Evolutionary conservation across 1,139 yeast species (phyloP).

Genomic region (Hyphopichia buzzinii): DNA sequence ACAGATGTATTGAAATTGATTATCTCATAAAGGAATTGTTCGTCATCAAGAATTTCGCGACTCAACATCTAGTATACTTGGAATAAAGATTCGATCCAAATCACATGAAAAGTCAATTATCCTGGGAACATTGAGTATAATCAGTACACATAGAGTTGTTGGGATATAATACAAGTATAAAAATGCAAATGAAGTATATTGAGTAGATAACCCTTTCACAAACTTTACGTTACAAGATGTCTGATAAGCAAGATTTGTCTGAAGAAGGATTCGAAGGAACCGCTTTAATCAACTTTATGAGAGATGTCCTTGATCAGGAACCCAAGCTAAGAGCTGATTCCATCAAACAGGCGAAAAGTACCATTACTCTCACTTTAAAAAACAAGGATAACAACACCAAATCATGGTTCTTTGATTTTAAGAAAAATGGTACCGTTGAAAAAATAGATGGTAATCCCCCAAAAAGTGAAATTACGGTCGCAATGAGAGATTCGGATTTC

Average conservation of each 20-base stretch:
- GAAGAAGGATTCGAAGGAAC: slow-evolving; percentile 26
- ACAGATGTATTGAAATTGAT: too few species aligned
- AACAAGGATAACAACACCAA: slow-evolving; percentile 18
- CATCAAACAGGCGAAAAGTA: slow-evolving; percentile 18
- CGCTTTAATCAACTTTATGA: slow-evolving; percentile 21
- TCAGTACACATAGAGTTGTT: too few species aligned
- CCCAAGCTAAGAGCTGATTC: slow-evolving; percentile 18
- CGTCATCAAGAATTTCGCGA: too few species aligned
- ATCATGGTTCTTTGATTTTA: slow-evolving; percentile 24
- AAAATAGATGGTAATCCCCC: slow-evolving; percentile 20
- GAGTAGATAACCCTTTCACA: too few species aligned
- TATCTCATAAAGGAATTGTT: too few species aligned
- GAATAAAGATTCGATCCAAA: too few species aligned
- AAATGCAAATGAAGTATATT: too few species aligned
- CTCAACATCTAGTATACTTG: too few species aligned
- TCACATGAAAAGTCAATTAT: too few species aligned
- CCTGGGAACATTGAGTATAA: too few species aligned
- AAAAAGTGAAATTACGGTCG: slow-evolving; percentile 18
- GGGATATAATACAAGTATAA: too few species aligned
- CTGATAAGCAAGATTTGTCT: slow-evolving; percentile 13
- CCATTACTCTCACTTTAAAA: slow-evolving; percentile 18
- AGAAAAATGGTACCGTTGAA: slow-evolving; percentile 16
- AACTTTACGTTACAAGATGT: background rate
- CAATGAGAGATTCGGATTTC: slow-evolving; percentile 21
- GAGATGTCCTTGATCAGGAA: slow-evolving; percentile 20